These are phyloP conservation scores for Penicillium angulare DNA, from an alignment of 495 filamentous ascomycete genomes.

Conservation along the genomic window DNA sequence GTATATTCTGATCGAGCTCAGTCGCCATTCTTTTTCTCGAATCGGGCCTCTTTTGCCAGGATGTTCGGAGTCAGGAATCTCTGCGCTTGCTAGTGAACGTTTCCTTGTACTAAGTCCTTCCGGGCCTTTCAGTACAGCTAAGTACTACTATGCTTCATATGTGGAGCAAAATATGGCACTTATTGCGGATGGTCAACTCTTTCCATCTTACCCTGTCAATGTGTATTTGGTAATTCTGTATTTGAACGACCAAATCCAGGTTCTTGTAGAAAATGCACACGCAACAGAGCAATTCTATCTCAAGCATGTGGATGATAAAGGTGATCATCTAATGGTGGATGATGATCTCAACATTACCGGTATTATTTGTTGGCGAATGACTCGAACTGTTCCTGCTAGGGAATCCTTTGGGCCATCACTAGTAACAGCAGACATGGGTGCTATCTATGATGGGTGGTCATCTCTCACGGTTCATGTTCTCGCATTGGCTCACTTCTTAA, in stretches of 20 bases:
- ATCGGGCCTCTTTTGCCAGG: constrained; percentile 20
- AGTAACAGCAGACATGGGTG: constrained; percentile 33
- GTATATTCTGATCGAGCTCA: constrained; percentile 35
- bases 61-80: neutral
- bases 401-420: constrained; percentile 35
- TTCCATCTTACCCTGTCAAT: constrained; percentile 19
- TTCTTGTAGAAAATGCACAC: neutral
- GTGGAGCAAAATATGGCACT: constrained; percentile 24
- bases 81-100: constrained; percentile 18
- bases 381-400: constrained; percentile 23
- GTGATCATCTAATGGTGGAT: constrained; percentile 42
- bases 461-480: constrained; percentile 2
- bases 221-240: constrained; percentile 29
- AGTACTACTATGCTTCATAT: constrained; percentile 16
- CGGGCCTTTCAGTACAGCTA: constrained; percentile 24
- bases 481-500: constrained; percentile 5
- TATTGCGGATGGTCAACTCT: constrained; percentile 22
- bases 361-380: constrained; percentile 42
- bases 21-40: constrained; percentile 28
- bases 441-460: constrained; percentile 16
- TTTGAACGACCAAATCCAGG: constrained; percentile 7
- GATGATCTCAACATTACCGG: constrained; percentile 38
- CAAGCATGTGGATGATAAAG: constrained; percentile 43
- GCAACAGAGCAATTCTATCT: constrained; percentile 32
- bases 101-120: constrained; percentile 16